These are phyloP conservation scores for Andrographis paniculata DNA, from an alignment of 305 asterid genomes.

Conservation along the genomic window DNA sequence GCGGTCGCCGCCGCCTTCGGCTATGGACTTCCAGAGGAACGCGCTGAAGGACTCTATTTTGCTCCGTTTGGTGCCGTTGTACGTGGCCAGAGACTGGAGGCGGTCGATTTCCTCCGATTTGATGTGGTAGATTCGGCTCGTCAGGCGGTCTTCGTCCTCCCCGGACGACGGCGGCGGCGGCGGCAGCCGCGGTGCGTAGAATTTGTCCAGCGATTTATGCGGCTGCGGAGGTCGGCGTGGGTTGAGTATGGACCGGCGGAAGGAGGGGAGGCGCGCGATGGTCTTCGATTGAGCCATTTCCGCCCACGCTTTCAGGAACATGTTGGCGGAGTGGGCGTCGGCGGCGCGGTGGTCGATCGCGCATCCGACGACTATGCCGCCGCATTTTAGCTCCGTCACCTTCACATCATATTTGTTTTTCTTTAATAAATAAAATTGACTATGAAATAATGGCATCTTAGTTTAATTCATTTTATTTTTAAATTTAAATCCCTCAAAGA, in stretches of 20 bases:
- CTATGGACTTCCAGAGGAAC: constrained; percentile 49
- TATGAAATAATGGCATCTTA: no score
- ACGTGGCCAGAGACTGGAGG: constrained; percentile 34
- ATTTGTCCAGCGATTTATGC: constrained; percentile 31
- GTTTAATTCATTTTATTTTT: background rate
- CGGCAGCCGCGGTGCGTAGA: constrained; percentile 29
- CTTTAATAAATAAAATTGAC: no score
- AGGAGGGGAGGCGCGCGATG: constrained; percentile 31
- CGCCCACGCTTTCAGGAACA: constrained; percentile 61
- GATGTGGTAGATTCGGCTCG: constrained; percentile 40
- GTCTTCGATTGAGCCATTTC: constrained; percentile 29
- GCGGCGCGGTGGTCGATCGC: constrained; percentile 57
- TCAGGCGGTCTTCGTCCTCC: constrained; percentile 8
- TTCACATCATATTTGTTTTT: constrained; percentile 2
- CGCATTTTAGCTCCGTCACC: constrained; percentile 59
- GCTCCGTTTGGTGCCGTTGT: constrained; percentile 27
- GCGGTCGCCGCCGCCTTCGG: constrained; percentile 15
- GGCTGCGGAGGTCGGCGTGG: constrained; percentile 47
- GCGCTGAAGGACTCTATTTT: constrained; percentile 45
- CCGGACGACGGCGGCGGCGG: constrained; percentile 21
- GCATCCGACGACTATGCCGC: constrained; percentile 51
- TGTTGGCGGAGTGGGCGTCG: constrained; percentile 55
- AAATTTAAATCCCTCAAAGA: no score
- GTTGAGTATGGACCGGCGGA: constrained; percentile 44
- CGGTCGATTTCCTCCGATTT: constrained; percentile 26